Evolutionary conservation across 2,329 filamentous ascomycete genomes (phyloP), one percentile per base, ranked within the genome.

Genomic region (Sporothrix mexicana): DNA sequence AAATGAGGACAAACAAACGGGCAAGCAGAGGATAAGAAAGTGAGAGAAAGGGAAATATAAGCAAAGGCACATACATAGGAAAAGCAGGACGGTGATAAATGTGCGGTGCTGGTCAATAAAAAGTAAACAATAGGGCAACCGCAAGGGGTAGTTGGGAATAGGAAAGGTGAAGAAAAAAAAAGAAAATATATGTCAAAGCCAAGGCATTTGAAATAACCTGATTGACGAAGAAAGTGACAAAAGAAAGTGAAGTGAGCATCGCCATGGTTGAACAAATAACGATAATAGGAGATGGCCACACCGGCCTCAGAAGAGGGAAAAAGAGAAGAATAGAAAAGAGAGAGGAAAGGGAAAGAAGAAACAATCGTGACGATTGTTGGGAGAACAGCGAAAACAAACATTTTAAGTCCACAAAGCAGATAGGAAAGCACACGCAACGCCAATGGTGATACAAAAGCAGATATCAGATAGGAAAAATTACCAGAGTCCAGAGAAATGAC

Each of bases 361-460:
- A 36, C 30, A 36, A 5, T 36, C 7, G 30, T 36, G 30, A 36
- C 4, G 8, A 20, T 41, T 47, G 20, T 64, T 64, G 41, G 12
- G 10, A 23, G 45, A 36, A 23, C 30, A 36, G 30, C 7, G 25
- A 45, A 36, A 6, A 17, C 10, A 23, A 17, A 25, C 41, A 23
- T 45, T 23, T 47, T 25, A 17, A 13, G 30, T 66, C 61, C 45
- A 47, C 20, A 20, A 59, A 25, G 17, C 12, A 66, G 3, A 1
- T 10, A 17, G 8, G 2, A 47, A 66, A 66, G 20, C 41, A 66
- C 61, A 25, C 20, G 61, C 61, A 66, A 66, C 61, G 61, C 61
- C 61, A 66, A 66, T 66, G 61, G 61, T 66, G 61, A 66, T 66
- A 66, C 61, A 66, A 66, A 66, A 25, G n/a, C 61, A 66, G 47